Evolutionary conservation across 768 basidiomycete species (phyloP).

Genomic region (Leccinum longicurvipes): DNA sequence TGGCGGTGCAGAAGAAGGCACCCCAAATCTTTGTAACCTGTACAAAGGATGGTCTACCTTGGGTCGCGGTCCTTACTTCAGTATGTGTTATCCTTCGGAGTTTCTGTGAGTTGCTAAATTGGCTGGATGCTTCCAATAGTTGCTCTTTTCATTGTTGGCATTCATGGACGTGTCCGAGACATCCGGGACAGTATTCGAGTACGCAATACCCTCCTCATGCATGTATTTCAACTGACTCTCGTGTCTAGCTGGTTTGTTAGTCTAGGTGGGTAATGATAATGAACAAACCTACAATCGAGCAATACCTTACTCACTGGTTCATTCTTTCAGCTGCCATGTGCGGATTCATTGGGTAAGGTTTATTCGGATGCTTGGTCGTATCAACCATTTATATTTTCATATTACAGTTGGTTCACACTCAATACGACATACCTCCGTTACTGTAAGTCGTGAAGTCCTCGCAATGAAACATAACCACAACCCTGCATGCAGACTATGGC

Average conservation of each 20-base stretch:
- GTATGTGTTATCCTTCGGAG: constrained; percentile 16
- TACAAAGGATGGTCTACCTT: constrained; percentile 51
- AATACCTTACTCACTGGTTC: not conserved
- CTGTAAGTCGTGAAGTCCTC: constrained; percentile 39
- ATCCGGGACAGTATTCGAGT: constrained; percentile 38
- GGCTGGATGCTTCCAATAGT: constrained; percentile 13
- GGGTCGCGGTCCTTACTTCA: constrained; percentile 32
- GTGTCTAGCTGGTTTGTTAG: constrained; percentile 61
- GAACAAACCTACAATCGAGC: not conserved
- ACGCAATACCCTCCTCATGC: not conserved
- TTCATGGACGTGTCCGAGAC: constrained; percentile 67
- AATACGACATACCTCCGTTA: constrained; percentile 73
- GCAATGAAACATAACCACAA: constrained; percentile 33
- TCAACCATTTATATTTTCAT: constrained; percentile 44
- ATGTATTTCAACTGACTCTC: constrained; percentile 20
- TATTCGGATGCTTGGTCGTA: constrained; percentile 31
- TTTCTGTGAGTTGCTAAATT: constrained; percentile 15
- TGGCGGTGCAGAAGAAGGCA: constrained; percentile 49
- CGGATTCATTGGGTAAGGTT: constrained; percentile 49
- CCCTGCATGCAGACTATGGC: constrained; percentile 8
- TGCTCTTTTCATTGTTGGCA: constrained; percentile 45
- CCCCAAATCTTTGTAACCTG: constrained; percentile 47
- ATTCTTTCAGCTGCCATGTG: constrained; percentile 45
- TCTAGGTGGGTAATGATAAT: constrained; percentile 39
- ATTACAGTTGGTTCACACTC: constrained; percentile 58